Conservation (phyloP, 805 yeast genomes). For the Kuraishia piskuri region DNA sequence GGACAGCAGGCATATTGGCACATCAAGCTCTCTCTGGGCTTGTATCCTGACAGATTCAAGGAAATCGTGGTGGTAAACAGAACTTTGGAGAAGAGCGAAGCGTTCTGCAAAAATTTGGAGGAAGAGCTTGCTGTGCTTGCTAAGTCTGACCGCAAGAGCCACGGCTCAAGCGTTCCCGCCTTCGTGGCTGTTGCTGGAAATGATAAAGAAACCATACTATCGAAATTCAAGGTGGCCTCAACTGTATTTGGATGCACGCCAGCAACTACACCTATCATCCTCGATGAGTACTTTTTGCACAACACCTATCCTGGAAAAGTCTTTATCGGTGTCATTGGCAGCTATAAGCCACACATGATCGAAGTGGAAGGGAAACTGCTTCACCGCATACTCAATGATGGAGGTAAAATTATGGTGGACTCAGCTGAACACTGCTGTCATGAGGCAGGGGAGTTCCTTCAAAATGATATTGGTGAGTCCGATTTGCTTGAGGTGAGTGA, state of each 20-base stretch:
- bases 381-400: conserved; percentile 13
- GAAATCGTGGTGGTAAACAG: conserved; percentile 40
- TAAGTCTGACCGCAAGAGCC: conserved; percentile 12
- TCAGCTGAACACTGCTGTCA: conserved; percentile 44
- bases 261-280: conserved; percentile 38
- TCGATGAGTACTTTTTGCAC: conserved; percentile 4
- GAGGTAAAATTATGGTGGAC: conserved; percentile 46
- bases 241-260: conserved; percentile 58
- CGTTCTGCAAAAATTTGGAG: conserved; percentile 17
- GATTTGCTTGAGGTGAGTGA: conserved; percentile 41
- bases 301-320: conserved; percentile 21
- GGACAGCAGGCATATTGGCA: conserved; percentile 68
- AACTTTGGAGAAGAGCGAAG: conserved; percentile 29
- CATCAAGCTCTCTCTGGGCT: conserved; percentile 29
- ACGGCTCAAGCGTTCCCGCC: not conserved
- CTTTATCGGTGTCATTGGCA: conserved; percentile 55
- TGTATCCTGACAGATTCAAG: conserved; percentile 28
- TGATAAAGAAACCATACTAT: conserved; percentile 9
- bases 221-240: conserved; percentile 28
- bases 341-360: conserved; percentile 59
- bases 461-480: conserved; percentile 26
- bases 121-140: conserved; percentile 20
- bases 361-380: conserved; percentile 35
- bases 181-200: conserved; percentile 10
- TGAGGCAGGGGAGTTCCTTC: conserved; percentile 62